Evolutionary conservation across 176 grass and related monocot species (phyloP).

Genomic region (Carex littledalei): DNA sequence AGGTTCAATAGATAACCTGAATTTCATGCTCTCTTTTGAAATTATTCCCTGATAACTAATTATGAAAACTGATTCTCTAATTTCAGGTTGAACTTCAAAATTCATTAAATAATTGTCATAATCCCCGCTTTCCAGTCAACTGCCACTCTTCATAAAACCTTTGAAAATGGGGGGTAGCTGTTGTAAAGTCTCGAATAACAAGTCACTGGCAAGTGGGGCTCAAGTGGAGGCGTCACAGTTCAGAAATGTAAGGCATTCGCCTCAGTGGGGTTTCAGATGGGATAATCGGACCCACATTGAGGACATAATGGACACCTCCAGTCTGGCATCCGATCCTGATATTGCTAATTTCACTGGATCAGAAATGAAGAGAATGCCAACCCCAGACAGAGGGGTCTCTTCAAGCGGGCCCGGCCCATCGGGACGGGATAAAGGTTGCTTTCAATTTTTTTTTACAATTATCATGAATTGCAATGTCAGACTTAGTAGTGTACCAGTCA

Average conservation of each 20-base stretch:
- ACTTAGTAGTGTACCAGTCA: neutral
- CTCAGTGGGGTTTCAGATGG: slow-evolving; percentile 84
- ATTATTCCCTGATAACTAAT: neutral
- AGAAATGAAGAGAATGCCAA: slow-evolving; percentile 15
- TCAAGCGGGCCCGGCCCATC: neutral
- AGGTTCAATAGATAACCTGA: neutral
- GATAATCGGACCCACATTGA: slow-evolving; percentile 86
- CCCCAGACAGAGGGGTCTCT: neutral
- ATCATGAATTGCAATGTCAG: neutral
- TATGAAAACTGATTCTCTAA: neutral
- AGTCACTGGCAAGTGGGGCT: slow-evolving; percentile 37
- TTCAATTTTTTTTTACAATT: neutral
- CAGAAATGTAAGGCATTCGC: slow-evolving; percentile 72
- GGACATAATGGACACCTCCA: slow-evolving; percentile 64
- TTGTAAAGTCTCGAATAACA: slow-evolving; percentile 59
- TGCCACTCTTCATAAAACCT: neutral
- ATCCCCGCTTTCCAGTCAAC: neutral
- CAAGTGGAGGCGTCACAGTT: slow-evolving; percentile 55
- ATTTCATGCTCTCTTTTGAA: neutral
- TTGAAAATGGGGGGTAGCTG: slow-evolving; percentile 80
- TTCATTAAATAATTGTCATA: neutral
- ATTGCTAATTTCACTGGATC: slow-evolving; percentile 22
- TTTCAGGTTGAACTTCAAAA: neutral
- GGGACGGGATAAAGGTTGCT: neutral
- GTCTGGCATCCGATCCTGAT: neutral